Conservation (phyloP, 2,329 filamentous ascomycete genomes). For the Cladobotryum protrusum region DNA sequence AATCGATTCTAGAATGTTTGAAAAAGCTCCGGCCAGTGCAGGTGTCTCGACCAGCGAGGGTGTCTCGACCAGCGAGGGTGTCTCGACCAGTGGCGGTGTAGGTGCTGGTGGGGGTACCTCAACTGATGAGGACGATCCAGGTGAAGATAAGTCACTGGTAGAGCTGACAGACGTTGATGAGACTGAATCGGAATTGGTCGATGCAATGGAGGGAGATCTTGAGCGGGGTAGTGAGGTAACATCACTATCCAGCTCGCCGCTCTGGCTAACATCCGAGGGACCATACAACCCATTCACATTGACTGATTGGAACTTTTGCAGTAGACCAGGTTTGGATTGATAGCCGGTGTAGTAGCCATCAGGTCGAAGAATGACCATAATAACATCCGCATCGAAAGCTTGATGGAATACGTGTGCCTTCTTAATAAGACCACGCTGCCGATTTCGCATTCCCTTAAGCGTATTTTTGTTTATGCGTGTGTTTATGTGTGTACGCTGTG, state of each 20-base stretch:
- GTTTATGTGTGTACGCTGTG: not conserved
- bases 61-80: too few species aligned
- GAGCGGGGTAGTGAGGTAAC: not conserved
- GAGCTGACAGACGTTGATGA: not conserved
- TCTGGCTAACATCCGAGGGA: not conserved
- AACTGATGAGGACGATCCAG: not conserved
- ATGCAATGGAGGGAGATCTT: not conserved
- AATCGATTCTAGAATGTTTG: too few species aligned
- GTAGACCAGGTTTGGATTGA: conserved; percentile 7
- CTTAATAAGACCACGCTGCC: conserved; percentile 1
- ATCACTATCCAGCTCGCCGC: not conserved
- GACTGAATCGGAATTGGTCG: not conserved
- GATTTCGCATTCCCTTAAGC: conserved; percentile 1
- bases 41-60: too few species aligned
- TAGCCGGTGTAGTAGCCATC: conserved; percentile 5
- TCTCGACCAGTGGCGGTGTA: not conserved
- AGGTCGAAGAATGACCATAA: conserved; percentile 1
- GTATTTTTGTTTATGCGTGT: conserved; percentile 4
- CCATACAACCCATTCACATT: not conserved
- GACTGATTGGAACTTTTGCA: not conserved
- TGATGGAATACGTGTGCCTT: conserved; percentile 1
- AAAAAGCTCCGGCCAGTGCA: too few species aligned
- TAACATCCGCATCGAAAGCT: conserved; percentile 5
- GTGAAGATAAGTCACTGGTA: not conserved
- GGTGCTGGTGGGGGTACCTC: not conserved